Evolutionary conservation across 2,329 filamentous ascomycete species (phyloP).

Genomic region (Cryphonectria nitschkei): DNA sequence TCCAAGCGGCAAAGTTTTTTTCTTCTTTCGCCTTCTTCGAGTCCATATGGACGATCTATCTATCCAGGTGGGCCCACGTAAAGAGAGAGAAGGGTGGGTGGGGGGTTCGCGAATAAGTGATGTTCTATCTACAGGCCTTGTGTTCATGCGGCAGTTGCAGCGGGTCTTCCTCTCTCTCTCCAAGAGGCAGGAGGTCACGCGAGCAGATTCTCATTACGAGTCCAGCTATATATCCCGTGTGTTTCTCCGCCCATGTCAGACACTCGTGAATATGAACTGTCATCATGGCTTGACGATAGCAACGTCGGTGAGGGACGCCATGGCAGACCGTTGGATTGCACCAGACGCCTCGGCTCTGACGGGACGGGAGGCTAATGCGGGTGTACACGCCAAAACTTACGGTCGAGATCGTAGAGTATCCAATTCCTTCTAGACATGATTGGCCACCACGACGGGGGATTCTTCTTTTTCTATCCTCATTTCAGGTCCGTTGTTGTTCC

Average conservation of each 20-base stretch:
- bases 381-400: conserved; percentile 1
- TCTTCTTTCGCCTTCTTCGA: neutral
- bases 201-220: neutral
- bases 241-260: neutral
- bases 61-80: neutral
- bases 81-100: too few relatives aligned
- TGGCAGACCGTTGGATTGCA: neutral
- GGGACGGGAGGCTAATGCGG: conserved; percentile 6
- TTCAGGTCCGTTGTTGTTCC: too few relatives aligned
- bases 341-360: neutral
- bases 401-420: neutral
- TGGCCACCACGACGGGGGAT: neutral
- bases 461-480: too few relatives aligned
- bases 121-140: neutral
- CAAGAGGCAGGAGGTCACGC: conserved; percentile 22
- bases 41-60: neutral
- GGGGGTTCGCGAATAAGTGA: neutral
- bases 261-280: neutral
- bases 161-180: neutral
- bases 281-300: neutral
- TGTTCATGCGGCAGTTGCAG: too few relatives aligned
- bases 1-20: neutral
- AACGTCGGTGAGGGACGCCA: neutral
- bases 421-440: neutral
- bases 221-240: neutral